A percentile compares a stretch with the other conserved stretches of the same genome.
Conservation (phyloP, 1,139 yeast genomes). For the Lodderomyces theae region DNA sequence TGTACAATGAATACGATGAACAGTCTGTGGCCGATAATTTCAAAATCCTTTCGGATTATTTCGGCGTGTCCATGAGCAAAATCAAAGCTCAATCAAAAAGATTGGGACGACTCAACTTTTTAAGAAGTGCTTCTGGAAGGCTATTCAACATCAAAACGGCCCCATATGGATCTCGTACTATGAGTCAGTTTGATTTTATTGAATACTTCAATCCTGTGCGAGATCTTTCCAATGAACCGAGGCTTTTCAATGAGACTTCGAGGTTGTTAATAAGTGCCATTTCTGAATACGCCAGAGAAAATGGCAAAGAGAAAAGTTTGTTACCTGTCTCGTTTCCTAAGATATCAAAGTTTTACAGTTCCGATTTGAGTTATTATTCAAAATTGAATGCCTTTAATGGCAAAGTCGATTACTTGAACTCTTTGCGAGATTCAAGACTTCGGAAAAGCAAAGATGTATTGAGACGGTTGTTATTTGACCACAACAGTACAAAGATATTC, state of each 20-base stretch:
- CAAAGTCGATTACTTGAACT: conserved; percentile 3
- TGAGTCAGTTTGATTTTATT: conserved; percentile 11
- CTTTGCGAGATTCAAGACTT: neutral
- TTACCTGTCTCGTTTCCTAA: conserved; percentile 35
- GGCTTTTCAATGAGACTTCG: neutral
- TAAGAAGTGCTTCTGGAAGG: conserved; percentile 10
- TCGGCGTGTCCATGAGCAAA: conserved; percentile 20
- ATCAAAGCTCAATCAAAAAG: conserved; percentile 8
- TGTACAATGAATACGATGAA: conserved; percentile 7
- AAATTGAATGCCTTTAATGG: conserved; percentile 1
- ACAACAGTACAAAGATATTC: conserved; percentile 2
- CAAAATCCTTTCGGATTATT: conserved; percentile 27
- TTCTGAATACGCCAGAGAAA: conserved; percentile 17
- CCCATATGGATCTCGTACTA: conserved; percentile 8
- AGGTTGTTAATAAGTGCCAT: conserved; percentile 13
- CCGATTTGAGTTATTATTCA: conserved; percentile 1
- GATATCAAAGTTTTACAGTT: conserved; percentile 24
- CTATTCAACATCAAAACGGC: conserved; percentile 9
- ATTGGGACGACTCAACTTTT: conserved; percentile 5
- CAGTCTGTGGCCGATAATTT: conserved; percentile 18
- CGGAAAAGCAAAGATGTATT: conserved; percentile 5
- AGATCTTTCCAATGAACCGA: neutral
- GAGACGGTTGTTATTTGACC: neutral
- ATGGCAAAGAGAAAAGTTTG: conserved; percentile 19
- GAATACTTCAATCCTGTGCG: conserved; percentile 13